These are phyloP conservation scores for Rhodosporidiobolus odoratus DNA, from an alignment of 768 basidiomycete genomes.

Conservation along the genomic window DNA sequence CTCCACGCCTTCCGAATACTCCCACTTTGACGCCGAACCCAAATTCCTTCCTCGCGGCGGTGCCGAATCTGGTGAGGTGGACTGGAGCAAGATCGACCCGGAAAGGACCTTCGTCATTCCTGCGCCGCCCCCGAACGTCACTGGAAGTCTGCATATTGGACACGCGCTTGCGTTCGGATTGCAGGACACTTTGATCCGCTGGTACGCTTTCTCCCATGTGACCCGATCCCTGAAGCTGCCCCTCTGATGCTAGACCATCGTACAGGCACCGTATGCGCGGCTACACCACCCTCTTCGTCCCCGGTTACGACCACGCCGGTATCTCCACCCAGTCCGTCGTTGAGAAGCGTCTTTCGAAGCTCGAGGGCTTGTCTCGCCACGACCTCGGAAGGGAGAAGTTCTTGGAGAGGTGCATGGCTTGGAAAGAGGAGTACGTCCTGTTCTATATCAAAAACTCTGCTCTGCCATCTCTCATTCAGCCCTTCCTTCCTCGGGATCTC, in stretches of 20 bases:
- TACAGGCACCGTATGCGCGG: constrained; percentile 97
- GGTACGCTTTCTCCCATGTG: constrained; percentile 52
- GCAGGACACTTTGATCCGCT: constrained; percentile 82
- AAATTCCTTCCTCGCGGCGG: constrained; percentile 28
- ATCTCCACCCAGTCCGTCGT: constrained; percentile 98
- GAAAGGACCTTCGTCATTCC: constrained; percentile 78
- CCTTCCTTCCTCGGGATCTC: background rate
- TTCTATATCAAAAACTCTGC: background rate
- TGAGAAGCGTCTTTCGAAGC: constrained; percentile 82
- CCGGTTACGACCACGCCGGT: constrained; percentile 97
- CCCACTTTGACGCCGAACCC: constrained; percentile 33
- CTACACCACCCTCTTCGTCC: constrained; percentile 78
- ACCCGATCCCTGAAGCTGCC: background rate
- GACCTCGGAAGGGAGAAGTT: constrained; percentile 93
- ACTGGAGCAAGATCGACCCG: constrained; percentile 78
- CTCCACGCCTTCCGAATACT: constrained; percentile 28
- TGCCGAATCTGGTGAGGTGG: constrained; percentile 57
- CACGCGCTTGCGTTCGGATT: constrained; percentile 88
- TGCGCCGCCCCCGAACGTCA: constrained; percentile 92
- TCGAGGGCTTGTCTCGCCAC: constrained; percentile 73
- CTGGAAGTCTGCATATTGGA: constrained; percentile 89
- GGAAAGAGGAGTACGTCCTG: constrained; percentile 84
- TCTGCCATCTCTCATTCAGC: background rate
- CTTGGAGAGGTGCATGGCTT: constrained; percentile 81
- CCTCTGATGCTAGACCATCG: background rate